Evolutionary conservation across 75 land plant species (phyloP).

Genomic region (Chamaecyparis obtusa): DNA sequence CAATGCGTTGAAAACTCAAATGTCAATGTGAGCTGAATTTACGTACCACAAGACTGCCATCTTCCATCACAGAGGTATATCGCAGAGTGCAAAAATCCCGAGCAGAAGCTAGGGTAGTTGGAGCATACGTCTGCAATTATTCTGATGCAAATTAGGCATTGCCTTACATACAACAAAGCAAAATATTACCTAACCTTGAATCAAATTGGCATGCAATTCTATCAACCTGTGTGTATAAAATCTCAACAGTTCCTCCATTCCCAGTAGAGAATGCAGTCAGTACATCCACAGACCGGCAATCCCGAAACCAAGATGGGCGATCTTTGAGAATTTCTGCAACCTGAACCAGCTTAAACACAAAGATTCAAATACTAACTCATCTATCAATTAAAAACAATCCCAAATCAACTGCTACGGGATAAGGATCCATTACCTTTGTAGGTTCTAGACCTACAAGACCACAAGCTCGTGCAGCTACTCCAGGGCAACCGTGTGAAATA

Average conservation of each 20-base stretch:
- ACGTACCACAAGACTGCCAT: slow-evolving; percentile 85
- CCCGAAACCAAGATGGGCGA: slow-evolving; percentile 80
- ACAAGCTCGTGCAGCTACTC: slow-evolving; percentile 94
- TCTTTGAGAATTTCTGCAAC: slow-evolving; percentile 91
- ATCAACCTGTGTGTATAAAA: slow-evolving; percentile 81
- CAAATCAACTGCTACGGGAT: neutral
- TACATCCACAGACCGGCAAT: slow-evolving; percentile 70
- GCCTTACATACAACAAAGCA: neutral
- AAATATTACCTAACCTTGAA: neutral
- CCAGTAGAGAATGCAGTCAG: slow-evolving; percentile 64
- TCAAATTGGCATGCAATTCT: neutral
- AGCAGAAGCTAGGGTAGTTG: slow-evolving; percentile 83
- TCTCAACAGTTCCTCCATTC: slow-evolving; percentile 87
- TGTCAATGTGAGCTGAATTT: slow-evolving; percentile 4
- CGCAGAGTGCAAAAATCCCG: slow-evolving; percentile 83
- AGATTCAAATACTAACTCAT: neutral
- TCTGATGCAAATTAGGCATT: neutral
- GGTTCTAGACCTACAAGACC: slow-evolving; percentile 89
- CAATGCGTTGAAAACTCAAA: slow-evolving; percentile 9
- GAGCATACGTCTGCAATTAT: slow-evolving; percentile 67
- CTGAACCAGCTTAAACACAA: slow-evolving; percentile 17
- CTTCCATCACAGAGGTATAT: slow-evolving; percentile 75
- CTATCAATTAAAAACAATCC: neutral
- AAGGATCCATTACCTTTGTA: slow-evolving; percentile 49
- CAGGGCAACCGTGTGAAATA: slow-evolving; percentile 79